A percentile compares a stretch with the other conserved stretches of the same genome.
phyloP scores from a whole-genome alignment of 345 rosid genomes.

The Linum lewisii region DNA sequence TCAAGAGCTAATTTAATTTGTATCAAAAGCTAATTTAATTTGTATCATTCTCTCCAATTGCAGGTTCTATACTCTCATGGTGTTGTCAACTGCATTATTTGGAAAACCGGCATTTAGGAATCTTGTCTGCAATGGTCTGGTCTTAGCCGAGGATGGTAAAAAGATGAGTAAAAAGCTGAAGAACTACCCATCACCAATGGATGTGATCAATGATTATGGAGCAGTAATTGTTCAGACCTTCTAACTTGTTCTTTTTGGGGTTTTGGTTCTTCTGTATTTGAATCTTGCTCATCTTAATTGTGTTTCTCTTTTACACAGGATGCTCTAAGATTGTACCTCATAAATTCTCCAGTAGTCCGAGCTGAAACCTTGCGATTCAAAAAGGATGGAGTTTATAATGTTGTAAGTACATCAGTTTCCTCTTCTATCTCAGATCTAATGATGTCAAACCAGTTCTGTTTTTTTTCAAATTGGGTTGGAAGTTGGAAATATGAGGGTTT shows the following conservation, averaged over 20 bases:
- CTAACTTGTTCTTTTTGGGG: conserved; percentile 4
- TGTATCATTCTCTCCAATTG: not conserved
- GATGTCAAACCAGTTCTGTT: not conserved
- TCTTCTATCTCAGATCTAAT: not conserved
- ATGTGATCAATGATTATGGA: conserved; percentile 83
- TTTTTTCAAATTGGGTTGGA: too few relatives aligned
- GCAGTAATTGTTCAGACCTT: conserved; percentile 55
- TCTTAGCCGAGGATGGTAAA: conserved; percentile 95
- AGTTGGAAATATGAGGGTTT: too few relatives aligned
- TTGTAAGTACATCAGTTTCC: conserved; percentile 51
- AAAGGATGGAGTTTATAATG: conserved; percentile 83
- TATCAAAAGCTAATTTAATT: not conserved
- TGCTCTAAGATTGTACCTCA: conserved; percentile 83
- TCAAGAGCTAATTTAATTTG: too few relatives aligned
- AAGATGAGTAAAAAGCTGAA: conserved; percentile 89
- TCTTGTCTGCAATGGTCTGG: conserved; percentile 96
- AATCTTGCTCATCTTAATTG: not conserved
- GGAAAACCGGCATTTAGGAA: conserved; percentile 91
- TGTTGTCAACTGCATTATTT: conserved; percentile 90
- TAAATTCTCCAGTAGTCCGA: conserved; percentile 97
- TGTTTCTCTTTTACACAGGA: conserved; percentile 37
- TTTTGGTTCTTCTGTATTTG: conserved; percentile 9
- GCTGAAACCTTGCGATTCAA: conserved; percentile 93
- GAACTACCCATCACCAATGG: conserved; percentile 88
- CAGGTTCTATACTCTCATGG: conserved; percentile 99